These are phyloP conservation scores for Mycocentrospora acerina DNA, from an alignment of 2,329 filamentous ascomycete species.

Conservation along the genomic window DNA sequence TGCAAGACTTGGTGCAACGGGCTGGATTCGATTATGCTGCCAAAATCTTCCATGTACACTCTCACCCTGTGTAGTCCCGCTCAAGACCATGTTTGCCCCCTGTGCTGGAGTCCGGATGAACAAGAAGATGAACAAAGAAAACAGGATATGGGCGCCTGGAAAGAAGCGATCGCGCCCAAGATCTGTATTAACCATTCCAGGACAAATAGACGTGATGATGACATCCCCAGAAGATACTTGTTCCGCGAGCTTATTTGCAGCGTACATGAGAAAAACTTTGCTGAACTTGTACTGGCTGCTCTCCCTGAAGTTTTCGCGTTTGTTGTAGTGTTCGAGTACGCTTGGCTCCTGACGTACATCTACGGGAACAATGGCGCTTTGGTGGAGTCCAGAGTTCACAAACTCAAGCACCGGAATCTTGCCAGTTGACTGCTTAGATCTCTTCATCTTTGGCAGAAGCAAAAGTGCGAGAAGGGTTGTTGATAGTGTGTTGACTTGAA, in stretches of 20 bases:
- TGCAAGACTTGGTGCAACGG: constrained; percentile 28
- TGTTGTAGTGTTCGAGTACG: constrained; percentile 36
- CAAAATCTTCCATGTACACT: constrained; percentile 39
- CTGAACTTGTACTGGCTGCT: constrained; percentile 31
- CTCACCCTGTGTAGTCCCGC: constrained; percentile 37
- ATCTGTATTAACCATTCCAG: constrained; percentile 32
- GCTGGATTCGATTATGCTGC: constrained; percentile 36
- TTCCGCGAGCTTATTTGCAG: constrained; percentile 28
- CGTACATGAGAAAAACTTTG: constrained; percentile 42
- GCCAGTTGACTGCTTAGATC: constrained; percentile 21
- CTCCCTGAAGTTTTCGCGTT: constrained; percentile 25
- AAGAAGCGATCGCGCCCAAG: constrained; percentile 36
- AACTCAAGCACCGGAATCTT: constrained; percentile 35
- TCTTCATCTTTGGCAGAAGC: constrained; percentile 46
- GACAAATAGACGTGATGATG: constrained; percentile 41
- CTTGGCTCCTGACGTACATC: constrained; percentile 21
- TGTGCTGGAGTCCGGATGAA: constrained; percentile 29
- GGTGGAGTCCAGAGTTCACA: constrained; percentile 35
- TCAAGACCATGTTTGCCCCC: constrained; percentile 36
- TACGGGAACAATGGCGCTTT: constrained; percentile 24
- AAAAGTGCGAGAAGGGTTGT: constrained; percentile 57
- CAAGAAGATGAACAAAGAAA: constrained; percentile 20
- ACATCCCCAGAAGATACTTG: constrained; percentile 30
- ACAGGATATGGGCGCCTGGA: constrained; percentile 26
- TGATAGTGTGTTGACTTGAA: constrained; percentile 62